phyloP scores from a whole-genome alignment of 2,329 filamentous ascomycete genomes.

The Grosmannia huntii region DNA sequence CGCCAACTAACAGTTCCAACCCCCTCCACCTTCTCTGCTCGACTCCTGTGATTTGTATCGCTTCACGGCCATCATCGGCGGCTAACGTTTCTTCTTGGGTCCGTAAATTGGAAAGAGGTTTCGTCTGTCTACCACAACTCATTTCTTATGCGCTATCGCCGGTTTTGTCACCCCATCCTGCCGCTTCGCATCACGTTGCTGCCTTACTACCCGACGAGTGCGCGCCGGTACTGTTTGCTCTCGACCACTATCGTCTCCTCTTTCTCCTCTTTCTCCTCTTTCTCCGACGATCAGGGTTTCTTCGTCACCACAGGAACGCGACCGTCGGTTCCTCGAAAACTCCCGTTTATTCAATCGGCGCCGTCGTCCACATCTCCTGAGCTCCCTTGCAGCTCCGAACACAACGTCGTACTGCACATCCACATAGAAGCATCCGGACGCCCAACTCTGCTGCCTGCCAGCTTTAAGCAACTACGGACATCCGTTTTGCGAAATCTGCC shows the following conservation, averaged over 20 bases:
- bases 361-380: background rate
- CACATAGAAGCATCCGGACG: background rate
- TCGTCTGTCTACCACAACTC: background rate
- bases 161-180: background rate
- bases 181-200: background rate
- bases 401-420: background rate
- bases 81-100: background rate
- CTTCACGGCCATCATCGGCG: constrained; percentile 1
- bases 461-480: background rate
- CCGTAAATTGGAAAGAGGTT: background rate
- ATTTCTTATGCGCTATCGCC: background rate
- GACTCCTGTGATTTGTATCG: constrained; percentile 1
- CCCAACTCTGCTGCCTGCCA: background rate
- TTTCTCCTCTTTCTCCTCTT: background rate
- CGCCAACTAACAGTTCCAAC: background rate
- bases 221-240: background rate
- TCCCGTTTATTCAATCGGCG: background rate
- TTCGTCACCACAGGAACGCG: background rate
- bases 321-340: too few relatives aligned
- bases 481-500: background rate
- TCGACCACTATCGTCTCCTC: background rate
- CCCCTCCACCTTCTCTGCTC: background rate
- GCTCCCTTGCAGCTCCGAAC: background rate
- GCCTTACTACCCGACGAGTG: background rate
- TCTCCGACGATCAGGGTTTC: background rate